Base-by-base conservation (phyloP, 2,329 filamentous ascomycete species). In the Ceratocystis smalleyi region DNA sequence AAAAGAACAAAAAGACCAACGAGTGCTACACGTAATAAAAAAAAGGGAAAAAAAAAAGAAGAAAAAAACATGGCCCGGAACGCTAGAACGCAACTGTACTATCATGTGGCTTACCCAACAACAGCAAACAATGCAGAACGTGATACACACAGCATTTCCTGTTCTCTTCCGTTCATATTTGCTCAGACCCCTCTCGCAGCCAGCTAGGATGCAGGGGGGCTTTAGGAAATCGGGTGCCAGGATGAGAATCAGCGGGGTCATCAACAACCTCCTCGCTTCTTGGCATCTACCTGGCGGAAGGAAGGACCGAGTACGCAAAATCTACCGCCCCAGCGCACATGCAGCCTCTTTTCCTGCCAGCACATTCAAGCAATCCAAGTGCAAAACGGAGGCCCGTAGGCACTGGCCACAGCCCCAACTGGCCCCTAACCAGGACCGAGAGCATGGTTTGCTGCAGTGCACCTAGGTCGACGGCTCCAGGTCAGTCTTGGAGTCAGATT, bases 131-230 rank as follows among this genome's bases (percentile, higher is more conserved):
- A 49, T 22, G 17, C 12, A 61, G 24, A 49, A 47, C 19, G 8
- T n/a, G 32, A 61, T 32, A 43, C 43, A 61, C 45, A 49, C 24
- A 49, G 10, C 17, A 30, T 19, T 57, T 57, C 15, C 54, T 35
- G 15, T 27, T 24, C 22, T 19, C 47, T 27, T 51, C 45, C 17
- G 2, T 55, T 55, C 22, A 55, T 8, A 19, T 57, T 35, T 57
- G 54, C 54, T 57, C 54, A 57, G 54, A 35, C 54, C 54, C 54
- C 54, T 35, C 51, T 55, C 24, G 54, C 54, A 35, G 24, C 54
- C 54, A 35, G 24, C 27, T 35, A n/a, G 54, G 27, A 57, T 35
- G 7, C 54, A 57, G 54, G 30, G 27, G 17, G 27, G 51, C 54
- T n/a, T n/a, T 35, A 30, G 17, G 54, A 32, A 55, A 57, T 57